Evolutionary conservation across 176 grass and related monocot genomes (phyloP), one percentile per base, ranked within the genome.

Genomic region (Ensete glaucum): DNA sequence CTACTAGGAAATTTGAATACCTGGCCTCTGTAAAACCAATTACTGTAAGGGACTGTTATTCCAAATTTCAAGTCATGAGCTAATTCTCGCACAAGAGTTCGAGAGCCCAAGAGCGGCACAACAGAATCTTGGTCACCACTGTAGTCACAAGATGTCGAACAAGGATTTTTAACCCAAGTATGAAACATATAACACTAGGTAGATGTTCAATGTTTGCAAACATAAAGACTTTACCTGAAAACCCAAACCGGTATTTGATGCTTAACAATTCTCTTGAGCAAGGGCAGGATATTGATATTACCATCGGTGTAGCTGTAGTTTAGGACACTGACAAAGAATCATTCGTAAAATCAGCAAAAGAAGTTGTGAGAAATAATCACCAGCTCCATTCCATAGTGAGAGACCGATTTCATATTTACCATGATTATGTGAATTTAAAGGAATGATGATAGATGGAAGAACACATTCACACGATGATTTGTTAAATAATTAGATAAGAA

Each of bases 51-150:
- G 49, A 94, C 88, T 15, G 90, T 99, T 59, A 91, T 67, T 20
- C 50, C 85, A 55, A 99, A 78, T 68, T 89, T 88, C 84, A 99
- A 82, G 56, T 54, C 60, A 76, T 99, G 88, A 49, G 95, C 88
- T 48, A 99, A 77, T 81, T 99, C 95, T 71, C 90, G 81, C 54
- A 99, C 82, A 69, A 99, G 95, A 73, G 95, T 94, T 81, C 95
- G 81, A 77, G 84, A 89, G 21, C 95, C 90, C 26, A 99, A 73
- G 55, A 94, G 82, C 26, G 95, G 95, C 62, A 99, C 95, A 2
- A 99, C 95, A 2, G 95, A 99, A 72, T 99, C 95, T 94, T 99
- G 95, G 75, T 99, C 95, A 1, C 95, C 95, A 19, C 95, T 99
- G 84, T 50, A 80, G 23, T 3, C 64, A 10, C 57, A 57, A 58